These are phyloP conservation scores for Geranium rotundifolium DNA, from an alignment of 345 rosid genomes.

Conservation along the genomic window DNA sequence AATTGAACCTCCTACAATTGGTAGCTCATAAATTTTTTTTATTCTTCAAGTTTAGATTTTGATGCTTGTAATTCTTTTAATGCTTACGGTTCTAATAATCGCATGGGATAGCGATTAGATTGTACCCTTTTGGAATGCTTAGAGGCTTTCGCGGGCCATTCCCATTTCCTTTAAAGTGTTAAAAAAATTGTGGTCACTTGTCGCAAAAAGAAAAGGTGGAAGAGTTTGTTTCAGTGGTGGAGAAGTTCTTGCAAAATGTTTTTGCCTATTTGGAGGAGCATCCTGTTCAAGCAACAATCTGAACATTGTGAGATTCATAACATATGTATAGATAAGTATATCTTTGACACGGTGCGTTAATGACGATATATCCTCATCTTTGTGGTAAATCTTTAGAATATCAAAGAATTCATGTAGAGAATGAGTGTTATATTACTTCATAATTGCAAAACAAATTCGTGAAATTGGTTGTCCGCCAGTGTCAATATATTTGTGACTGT, in stretches of 20 bases:
- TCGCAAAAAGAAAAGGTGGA: conserved; percentile 84
- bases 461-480: too few species aligned
- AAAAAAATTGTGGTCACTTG: conserved; percentile 73
- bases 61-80: background rate
- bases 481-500: too few species aligned
- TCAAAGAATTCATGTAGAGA: background rate
- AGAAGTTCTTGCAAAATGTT: conserved; percentile 49
- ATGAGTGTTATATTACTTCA: too few species aligned
- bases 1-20: background rate
- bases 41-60: too few species aligned
- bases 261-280: conserved; percentile 28
- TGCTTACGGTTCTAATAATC: conserved; percentile 47
- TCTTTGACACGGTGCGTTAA: background rate
- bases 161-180: conserved; percentile 58
- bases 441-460: too few species aligned
- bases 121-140: conserved; percentile 85
- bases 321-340: background rate
- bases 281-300: conserved; percentile 14
- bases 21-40: background rate
- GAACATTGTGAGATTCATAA: background rate
- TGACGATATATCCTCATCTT: background rate
- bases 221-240: conserved; percentile 56
- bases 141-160: conserved; percentile 54
- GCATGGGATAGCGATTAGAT: conserved; percentile 75
- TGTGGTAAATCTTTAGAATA: background rate